phyloP scores from a whole-genome alignment of 768 basidiomycete species.

The Boletus tylopilopsis region DNA sequence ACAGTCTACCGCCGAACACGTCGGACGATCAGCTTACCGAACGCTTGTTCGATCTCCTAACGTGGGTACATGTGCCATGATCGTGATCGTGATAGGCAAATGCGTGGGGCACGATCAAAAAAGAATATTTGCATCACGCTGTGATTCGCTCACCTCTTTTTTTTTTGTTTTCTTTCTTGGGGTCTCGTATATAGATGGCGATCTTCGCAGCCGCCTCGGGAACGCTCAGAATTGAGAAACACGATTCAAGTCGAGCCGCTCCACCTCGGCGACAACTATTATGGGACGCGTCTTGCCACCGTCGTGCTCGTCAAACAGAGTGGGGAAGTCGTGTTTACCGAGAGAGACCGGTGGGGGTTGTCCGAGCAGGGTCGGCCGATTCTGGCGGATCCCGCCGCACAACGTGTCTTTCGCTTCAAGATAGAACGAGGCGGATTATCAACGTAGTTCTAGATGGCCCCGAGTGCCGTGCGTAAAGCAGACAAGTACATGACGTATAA shows the following conservation, averaged over 20 bases:
- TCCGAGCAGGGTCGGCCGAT: constrained; percentile 36
- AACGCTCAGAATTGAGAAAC: constrained; percentile 53
- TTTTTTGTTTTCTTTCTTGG: background rate
- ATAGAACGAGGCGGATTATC: constrained; percentile 20
- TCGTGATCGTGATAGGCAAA: too few species aligned
- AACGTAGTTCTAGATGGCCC: constrained; percentile 17
- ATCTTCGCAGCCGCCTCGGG: constrained; percentile 37
- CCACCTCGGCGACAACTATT: constrained; percentile 27
- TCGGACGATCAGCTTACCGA: constrained; percentile 54
- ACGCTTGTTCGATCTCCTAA: constrained; percentile 60
- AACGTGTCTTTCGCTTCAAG: constrained; percentile 53
- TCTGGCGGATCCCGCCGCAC: constrained; percentile 37
- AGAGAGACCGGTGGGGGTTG: constrained; percentile 65
- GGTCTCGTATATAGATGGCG: constrained; percentile 21
- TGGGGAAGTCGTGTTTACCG: constrained; percentile 62
- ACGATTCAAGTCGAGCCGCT: constrained; percentile 65
- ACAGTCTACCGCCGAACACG: constrained; percentile 31
- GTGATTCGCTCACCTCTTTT: constrained; percentile 3
- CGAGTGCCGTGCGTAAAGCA: constrained; percentile 11
- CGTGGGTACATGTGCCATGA: constrained; percentile 46
- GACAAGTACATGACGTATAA: constrained; percentile 33
- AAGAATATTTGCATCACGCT: too few species aligned
- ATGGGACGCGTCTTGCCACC: constrained; percentile 73
- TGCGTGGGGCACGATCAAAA: too few species aligned
- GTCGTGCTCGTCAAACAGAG: constrained; percentile 61